Evolutionary conservation across 306 rosid species (phyloP).

Genomic region (Vigna hirtella): DNA sequence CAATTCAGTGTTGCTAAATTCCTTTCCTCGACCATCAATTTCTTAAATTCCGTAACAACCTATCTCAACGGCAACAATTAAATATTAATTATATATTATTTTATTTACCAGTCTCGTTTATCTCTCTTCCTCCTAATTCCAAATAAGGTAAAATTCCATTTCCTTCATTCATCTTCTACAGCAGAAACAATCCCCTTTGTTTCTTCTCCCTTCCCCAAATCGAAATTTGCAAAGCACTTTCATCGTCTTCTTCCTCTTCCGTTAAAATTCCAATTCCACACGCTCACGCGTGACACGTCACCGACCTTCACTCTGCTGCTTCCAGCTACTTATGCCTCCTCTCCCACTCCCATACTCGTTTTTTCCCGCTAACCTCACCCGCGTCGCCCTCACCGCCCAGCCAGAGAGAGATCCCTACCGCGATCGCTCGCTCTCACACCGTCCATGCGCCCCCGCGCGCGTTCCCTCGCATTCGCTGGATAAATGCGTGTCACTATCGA

Average conservation of each 20-base stretch:
- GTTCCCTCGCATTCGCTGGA: conserved; percentile 45
- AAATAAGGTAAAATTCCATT: conserved; percentile 14
- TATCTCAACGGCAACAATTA: background rate
- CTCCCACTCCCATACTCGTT: background rate
- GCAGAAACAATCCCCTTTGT: background rate
- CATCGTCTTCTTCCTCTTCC: background rate
- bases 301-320: background rate
- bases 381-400: conserved; percentile 6
- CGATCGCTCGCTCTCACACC: conserved; percentile 41
- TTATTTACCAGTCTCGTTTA: conserved; percentile 13
- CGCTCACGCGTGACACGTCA: background rate
- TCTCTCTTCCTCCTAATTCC: conserved; percentile 9
- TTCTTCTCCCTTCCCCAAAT: background rate
- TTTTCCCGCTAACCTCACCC: conserved; percentile 23
- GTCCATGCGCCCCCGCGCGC: conserved; percentile 50
- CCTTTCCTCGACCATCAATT: conserved; percentile 62
- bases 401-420: conserved; percentile 26
- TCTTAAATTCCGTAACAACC: conserved; percentile 42
- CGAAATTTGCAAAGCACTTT: background rate
- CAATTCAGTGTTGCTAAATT: conserved; percentile 49
- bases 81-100: background rate
- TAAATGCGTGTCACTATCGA: conserved; percentile 79
- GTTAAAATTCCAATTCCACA: background rate
- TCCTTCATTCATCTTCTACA: background rate
- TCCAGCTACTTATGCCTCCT: conserved; percentile 45